Conservation (phyloP, 2,329 filamentous ascomycete genomes). For the Clonostachys rosea region DNA sequence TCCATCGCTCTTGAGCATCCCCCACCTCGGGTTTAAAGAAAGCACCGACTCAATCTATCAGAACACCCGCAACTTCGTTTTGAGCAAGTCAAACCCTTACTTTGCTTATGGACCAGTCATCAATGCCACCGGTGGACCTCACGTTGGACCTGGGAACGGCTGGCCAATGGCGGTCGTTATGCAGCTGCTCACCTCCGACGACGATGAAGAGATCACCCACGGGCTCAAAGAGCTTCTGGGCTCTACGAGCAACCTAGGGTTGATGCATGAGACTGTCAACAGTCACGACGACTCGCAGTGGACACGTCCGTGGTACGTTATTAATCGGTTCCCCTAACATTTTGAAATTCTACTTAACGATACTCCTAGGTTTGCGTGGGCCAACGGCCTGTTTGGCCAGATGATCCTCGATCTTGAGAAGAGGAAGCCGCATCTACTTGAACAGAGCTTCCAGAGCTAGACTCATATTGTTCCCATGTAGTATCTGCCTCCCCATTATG, state of each 20-base stretch:
- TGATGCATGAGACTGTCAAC: constrained; percentile 66
- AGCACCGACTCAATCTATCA: constrained; percentile 63
- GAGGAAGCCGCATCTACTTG: constrained; percentile 64
- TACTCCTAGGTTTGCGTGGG: constrained; percentile 75
- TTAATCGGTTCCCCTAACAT: background rate
- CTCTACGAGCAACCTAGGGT: constrained; percentile 65
- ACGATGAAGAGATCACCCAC: constrained; percentile 69
- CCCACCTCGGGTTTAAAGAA: constrained; percentile 48
- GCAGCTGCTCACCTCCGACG: constrained; percentile 71
- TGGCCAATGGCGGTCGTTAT: constrained; percentile 88
- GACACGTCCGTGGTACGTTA: constrained; percentile 28
- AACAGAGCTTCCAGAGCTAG: constrained; percentile 38
- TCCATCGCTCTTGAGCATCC: constrained; percentile 55
- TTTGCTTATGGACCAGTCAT: constrained; percentile 52
- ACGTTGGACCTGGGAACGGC: constrained; percentile 60
- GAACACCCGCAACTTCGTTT: constrained; percentile 72
- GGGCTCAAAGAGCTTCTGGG: constrained; percentile 61
- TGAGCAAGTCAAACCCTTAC: constrained; percentile 69
- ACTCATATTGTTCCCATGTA: too few species aligned
- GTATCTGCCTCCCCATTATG: background rate
- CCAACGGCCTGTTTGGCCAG: constrained; percentile 83
- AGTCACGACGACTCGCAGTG: constrained; percentile 21
- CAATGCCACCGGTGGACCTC: constrained; percentile 46
- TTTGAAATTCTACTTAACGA: constrained; percentile 14
- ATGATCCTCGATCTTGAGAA: constrained; percentile 72